Evolutionary conservation across 169 alveolate species (phyloP), one percentile per base, ranked within the genome.

Genomic region (Plasmodium ovale): DNA sequence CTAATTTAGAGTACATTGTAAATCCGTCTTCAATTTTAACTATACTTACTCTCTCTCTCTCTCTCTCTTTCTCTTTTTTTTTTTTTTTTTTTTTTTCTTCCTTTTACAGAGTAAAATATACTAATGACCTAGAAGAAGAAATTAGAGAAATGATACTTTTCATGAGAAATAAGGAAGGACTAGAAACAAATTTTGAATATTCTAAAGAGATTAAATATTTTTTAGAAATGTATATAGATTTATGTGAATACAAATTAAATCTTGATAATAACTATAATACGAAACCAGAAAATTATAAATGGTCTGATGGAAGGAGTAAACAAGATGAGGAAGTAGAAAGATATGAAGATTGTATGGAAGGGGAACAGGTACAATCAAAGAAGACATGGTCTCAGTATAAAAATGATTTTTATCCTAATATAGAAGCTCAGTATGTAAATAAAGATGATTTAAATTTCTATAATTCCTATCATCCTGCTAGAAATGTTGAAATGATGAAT

Each of bases 321-420:
- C 53, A 6, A 35, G 69, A 2, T n/a, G 35, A 16, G 35, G 47
- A 16, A 19, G 31, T 0, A 0, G 51, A 7, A 70, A 68, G 23
- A 44, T 35, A 6, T 5, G 23, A 31, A 68, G 14, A 21, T 47
- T n/a, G 9, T 42, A 25, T 21, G 29, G 72, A 9, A 51, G 31
- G 7, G 3, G 58, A 6, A 12, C 39, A 85, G 0, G 64, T 14
- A n/a, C 58, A 47, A 31, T 19, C 27, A 12, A 88, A 56, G 47
- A 77, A 51, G n/a, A 88, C 82, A 39, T 84, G 88, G 87, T 70
- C 72, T 59, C 93, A 69, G 65, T 69, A 74, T 42, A 72, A 67
- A 49, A 89, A 82, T 60, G 87, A 72, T 69, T 84, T 33, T 33
- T 87, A 59, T 58, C 90, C 79, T 0, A 72, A 47, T 70, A 87